Conservation (phyloP, 805 yeast genomes). For the Candida lessepsii region DNA sequence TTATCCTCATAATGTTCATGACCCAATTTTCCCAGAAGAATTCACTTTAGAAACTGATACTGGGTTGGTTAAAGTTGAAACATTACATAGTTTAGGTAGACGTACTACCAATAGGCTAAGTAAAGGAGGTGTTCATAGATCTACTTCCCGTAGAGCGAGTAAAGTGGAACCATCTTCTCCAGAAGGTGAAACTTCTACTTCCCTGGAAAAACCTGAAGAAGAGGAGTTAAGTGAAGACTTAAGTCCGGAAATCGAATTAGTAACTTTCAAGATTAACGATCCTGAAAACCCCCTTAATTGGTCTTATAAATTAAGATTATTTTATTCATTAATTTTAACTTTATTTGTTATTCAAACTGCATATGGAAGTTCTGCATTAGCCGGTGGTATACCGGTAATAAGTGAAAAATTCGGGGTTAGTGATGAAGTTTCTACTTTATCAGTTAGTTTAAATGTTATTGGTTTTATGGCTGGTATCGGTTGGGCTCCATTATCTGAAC, state of each 20-base stretch:
- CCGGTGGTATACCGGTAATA: slow-evolving; percentile 78
- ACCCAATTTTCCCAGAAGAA: slow-evolving; percentile 89
- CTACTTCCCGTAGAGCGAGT: not conserved
- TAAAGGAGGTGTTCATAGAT: not conserved
- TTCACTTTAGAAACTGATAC: slow-evolving; percentile 85
- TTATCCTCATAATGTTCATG: slow-evolving; percentile 41
- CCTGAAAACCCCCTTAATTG: slow-evolving; percentile 92
- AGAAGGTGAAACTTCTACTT: slow-evolving; percentile 6
- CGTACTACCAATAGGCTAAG: slow-evolving; percentile 15
- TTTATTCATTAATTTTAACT: slow-evolving; percentile 67
- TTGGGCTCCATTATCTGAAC: slow-evolving; percentile 89
- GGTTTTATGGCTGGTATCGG: slow-evolving; percentile 83
- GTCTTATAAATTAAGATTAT: slow-evolving; percentile 56
- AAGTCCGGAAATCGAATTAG: slow-evolving; percentile 76
- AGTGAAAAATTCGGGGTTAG: slow-evolving; percentile 67
- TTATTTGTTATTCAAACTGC: slow-evolving; percentile 84
- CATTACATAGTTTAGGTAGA: slow-evolving; percentile 69
- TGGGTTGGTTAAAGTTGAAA: slow-evolving; percentile 79
- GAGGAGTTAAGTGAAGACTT: slow-evolving; percentile 26
- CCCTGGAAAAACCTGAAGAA: slow-evolving; percentile 6
- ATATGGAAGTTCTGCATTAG: slow-evolving; percentile 86
- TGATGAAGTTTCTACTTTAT: slow-evolving; percentile 71
- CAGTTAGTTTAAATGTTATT: slow-evolving; percentile 83
- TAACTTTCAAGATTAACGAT: slow-evolving; percentile 75
- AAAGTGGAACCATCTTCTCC: slow-evolving; percentile 5